Evolutionary conservation across 176 grass and related monocot genomes (phyloP).

Genomic region (Elymus sibiricus): DNA sequence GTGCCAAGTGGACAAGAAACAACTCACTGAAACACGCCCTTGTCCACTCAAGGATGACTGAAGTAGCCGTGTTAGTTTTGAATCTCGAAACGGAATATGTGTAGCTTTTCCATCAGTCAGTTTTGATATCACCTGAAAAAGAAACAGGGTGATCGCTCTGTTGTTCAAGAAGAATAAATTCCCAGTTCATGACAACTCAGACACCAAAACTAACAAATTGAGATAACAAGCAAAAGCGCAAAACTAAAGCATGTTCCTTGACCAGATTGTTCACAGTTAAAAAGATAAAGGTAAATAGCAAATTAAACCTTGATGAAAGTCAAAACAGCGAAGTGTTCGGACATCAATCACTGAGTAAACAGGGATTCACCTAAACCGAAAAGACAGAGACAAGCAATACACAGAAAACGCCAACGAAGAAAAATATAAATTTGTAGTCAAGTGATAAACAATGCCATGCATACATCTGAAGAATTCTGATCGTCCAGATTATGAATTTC

Average conservation of each 20-base stretch:
- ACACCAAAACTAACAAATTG: slow-evolving; percentile 11
- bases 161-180: background rate
- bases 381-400: background rate
- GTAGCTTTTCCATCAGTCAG: slow-evolving; percentile 91
- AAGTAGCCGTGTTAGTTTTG: slow-evolving; percentile 97
- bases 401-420: background rate
- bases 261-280: slow-evolving; percentile 18
- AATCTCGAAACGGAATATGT: slow-evolving; percentile 96
- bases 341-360: background rate
- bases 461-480: background rate
- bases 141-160: background rate
- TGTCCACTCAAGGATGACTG: slow-evolving; percentile 99
- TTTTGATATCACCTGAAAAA: slow-evolving; percentile 95
- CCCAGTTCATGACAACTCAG: background rate
- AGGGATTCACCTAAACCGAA: background rate
- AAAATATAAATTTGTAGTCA: background rate
- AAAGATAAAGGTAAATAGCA: background rate
- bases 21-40: slow-evolving; percentile 96
- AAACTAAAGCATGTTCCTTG: slow-evolving; percentile 13
- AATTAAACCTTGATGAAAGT: background rate
- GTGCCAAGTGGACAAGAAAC: background rate
- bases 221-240: slow-evolving; percentile 7
- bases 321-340: background rate
- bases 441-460: background rate
- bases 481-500: background rate